Conservation (phyloP, 2,329 filamentous ascomycete genomes). For the Venturia effusa region DNA sequence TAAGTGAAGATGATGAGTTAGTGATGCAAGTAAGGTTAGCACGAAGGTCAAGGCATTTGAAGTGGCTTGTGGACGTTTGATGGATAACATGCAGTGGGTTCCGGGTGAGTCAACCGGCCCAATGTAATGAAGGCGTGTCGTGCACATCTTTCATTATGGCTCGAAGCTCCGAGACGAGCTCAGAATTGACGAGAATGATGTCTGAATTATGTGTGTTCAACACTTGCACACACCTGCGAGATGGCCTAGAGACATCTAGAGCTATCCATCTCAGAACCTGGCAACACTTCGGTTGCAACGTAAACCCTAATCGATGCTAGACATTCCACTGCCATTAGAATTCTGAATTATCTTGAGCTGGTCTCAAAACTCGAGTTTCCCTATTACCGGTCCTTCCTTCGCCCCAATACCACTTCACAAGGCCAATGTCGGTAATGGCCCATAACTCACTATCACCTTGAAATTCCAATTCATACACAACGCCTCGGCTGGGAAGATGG, state of each 20-base stretch:
- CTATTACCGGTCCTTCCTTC: not conserved
- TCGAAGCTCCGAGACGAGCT: too few relatives aligned
- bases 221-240: too few relatives aligned
- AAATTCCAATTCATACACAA: conserved; percentile 9
- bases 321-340: not conserved
- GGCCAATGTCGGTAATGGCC: conserved; percentile 8
- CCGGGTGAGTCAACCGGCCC: too few relatives aligned
- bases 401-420: conserved; percentile 11
- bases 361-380: not conserved
- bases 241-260: too few relatives aligned
- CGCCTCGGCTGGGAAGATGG: conserved; percentile 7
- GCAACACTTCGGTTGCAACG: not conserved
- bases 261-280: not conserved
- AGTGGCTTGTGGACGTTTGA: not conserved
- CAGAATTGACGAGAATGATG: too few relatives aligned
- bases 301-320: not conserved
- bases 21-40: too few relatives aligned
- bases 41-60: not conserved
- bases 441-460: conserved; percentile 6
- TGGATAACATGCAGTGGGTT: not conserved
- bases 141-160: too few relatives aligned
- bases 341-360: not conserved
- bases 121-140: too few relatives aligned
- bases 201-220: too few relatives aligned
- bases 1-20: not conserved